Conservation (phyloP, 2,329 filamentous ascomycete species). For the Onygenales sp. region DNA sequence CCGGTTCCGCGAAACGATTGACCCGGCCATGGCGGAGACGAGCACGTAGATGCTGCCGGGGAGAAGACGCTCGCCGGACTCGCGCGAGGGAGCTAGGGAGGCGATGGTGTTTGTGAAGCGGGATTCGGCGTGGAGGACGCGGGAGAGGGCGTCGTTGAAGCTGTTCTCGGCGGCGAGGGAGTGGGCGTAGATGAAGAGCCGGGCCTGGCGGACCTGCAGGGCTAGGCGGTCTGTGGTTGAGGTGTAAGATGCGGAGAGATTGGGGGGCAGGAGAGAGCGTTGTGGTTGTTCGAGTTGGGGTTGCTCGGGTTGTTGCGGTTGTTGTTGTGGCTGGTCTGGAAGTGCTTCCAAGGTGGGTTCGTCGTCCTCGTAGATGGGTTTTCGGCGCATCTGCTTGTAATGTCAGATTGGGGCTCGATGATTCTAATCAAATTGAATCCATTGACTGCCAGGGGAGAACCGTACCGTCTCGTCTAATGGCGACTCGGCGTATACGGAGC, state of each 20-base stretch:
- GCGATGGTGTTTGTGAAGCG: constrained; percentile 84
- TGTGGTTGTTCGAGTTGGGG: not conserved
- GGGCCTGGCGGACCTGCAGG: constrained; percentile 66
- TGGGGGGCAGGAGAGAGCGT: constrained; percentile 4
- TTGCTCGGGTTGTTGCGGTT: not conserved
- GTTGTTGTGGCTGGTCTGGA: not conserved
- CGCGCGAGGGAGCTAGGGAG: constrained; percentile 73
- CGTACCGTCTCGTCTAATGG: constrained; percentile 26
- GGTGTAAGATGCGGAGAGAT: constrained; percentile 25
- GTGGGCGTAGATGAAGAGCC: constrained; percentile 70
- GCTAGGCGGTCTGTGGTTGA: constrained; percentile 87
- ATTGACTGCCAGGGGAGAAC: constrained; percentile 1
- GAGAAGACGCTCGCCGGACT: constrained; percentile 79
- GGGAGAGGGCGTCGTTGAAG: constrained; percentile 73
- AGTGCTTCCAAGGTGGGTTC: not conserved
- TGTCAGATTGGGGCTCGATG: constrained; percentile 3
- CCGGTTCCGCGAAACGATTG: constrained; percentile 80
- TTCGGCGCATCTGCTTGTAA: constrained; percentile 6
- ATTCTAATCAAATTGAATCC: not conserved
- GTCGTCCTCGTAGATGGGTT: constrained; percentile 15
- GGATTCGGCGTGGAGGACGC: constrained; percentile 74
- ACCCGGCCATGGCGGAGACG: constrained; percentile 89
- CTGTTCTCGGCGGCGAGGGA: constrained; percentile 67
- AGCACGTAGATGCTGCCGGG: constrained; percentile 87
- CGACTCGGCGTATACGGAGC: constrained; percentile 34